These are phyloP conservation scores for Liriodendron chinense DNA, from an alignment of 164 flowering plant species.

Conservation along the genomic window DNA sequence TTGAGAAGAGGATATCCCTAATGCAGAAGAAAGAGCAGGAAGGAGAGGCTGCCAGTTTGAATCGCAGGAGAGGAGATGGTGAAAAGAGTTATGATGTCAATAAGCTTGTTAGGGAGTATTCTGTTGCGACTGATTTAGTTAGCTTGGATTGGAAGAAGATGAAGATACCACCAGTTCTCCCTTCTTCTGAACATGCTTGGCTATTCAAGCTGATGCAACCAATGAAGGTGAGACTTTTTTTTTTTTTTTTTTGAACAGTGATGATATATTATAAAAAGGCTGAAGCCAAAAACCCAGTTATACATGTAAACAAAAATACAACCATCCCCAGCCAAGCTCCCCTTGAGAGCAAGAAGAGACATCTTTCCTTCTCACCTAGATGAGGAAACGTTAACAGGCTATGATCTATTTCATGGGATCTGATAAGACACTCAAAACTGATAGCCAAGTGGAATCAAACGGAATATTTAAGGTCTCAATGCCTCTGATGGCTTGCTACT, in stretches of 20 bases:
- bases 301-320: too few relatives aligned
- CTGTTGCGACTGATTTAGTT: constrained; percentile 56
- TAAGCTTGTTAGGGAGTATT: constrained; percentile 70
- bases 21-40: constrained; percentile 36
- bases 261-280: too few relatives aligned
- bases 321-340: too few relatives aligned
- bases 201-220: constrained; percentile 90
- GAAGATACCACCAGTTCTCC: constrained; percentile 95
- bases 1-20: constrained; percentile 65
- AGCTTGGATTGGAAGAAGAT: constrained; percentile 94
- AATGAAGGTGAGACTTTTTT: constrained; percentile 58
- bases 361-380: neutral
- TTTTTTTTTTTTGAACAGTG: too few relatives aligned
- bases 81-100: constrained; percentile 32
- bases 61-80: constrained; percentile 17
- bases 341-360: too few relatives aligned
- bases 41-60: constrained; percentile 12
- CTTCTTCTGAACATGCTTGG: constrained; percentile 81
- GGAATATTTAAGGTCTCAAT: neutral
- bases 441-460: neutral
- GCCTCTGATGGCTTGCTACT: neutral
- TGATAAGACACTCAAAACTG: neutral
- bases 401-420: constrained; percentile 1
- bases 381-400: neutral
- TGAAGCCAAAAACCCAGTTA: too few relatives aligned